Evolutionary conservation across 2,329 filamentous ascomycete genomes (phyloP).

Genomic region (Stenocarpella maydis): DNA sequence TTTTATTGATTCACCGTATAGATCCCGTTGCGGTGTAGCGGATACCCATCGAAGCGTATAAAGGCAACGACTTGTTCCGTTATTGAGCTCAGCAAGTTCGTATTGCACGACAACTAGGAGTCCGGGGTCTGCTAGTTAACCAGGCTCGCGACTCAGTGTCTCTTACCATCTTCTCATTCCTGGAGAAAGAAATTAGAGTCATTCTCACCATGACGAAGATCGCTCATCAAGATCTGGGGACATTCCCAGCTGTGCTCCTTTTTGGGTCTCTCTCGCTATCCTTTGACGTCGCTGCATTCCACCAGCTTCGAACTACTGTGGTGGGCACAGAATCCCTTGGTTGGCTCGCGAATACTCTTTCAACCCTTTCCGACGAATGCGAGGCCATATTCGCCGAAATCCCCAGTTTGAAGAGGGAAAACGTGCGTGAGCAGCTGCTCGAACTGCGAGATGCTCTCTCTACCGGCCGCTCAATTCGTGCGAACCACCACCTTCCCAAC

Average conservation of each 20-base stretch:
- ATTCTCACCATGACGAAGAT: neutral
- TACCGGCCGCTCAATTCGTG: neutral
- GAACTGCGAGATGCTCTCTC: neutral
- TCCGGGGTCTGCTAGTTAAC: neutral
- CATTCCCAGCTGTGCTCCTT: constrained; percentile 14
- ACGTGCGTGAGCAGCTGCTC: constrained; percentile 1
- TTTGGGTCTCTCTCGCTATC: constrained; percentile 12
- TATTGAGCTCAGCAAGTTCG: neutral
- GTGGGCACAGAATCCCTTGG: neutral
- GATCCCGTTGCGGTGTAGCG: too few relatives aligned
- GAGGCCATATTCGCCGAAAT: neutral
- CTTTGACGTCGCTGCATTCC: neutral
- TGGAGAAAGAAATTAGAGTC: neutral
- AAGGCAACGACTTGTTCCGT: neutral
- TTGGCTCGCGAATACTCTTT: constrained; percentile 7
- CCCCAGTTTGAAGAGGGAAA: neutral
- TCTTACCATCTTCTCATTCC: neutral
- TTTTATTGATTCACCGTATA: too few relatives aligned
- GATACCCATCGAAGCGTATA: too few relatives aligned
- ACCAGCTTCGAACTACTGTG: neutral
- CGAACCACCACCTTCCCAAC: neutral
- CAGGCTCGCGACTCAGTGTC: neutral
- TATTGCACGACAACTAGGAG: neutral
- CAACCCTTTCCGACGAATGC: constrained; percentile 10
- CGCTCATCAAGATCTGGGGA: neutral